A percentile compares a stretch with the other conserved stretches of the same genome.
phyloP scores from a whole-genome alignment of 768 basidiomycete genomes.

The Termitomyces sp. region DNA sequence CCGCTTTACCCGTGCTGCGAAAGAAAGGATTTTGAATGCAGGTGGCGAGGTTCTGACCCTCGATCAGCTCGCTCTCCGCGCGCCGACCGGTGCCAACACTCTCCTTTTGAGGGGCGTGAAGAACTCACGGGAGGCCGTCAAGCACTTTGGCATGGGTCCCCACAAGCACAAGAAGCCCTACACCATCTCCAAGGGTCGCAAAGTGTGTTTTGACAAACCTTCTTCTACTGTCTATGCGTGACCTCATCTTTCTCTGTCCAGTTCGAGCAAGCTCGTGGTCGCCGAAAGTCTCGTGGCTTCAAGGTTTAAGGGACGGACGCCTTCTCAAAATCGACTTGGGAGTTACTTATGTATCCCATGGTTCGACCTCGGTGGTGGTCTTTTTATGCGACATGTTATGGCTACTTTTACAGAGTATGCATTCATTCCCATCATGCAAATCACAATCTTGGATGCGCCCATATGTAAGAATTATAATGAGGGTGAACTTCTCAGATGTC shows the following conservation, averaged over 20 bases:
- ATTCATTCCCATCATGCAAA: slow-evolving; percentile 18
- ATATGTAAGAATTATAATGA: slow-evolving; percentile 4
- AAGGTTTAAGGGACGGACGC: slow-evolving; percentile 69
- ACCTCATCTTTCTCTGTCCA: slow-evolving; percentile 20
- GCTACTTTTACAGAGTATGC: slow-evolving; percentile 23
- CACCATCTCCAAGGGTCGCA: slow-evolving; percentile 94
- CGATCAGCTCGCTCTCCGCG: slow-evolving; percentile 93
- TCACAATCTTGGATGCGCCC: slow-evolving; percentile 4
- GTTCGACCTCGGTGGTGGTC: slow-evolving; percentile 23
- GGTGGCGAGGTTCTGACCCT: slow-evolving; percentile 95
- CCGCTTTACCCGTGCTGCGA: slow-evolving; percentile 88
- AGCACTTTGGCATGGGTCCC: slow-evolving; percentile 98
- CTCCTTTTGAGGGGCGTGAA: slow-evolving; percentile 89
- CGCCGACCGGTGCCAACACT: slow-evolving; percentile 95
- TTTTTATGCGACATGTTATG: slow-evolving; percentile 33
- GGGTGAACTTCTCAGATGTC: background rate
- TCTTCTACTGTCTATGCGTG: background rate
- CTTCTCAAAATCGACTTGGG: slow-evolving; percentile 23
- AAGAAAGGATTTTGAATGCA: slow-evolving; percentile 92
- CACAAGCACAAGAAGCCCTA: slow-evolving; percentile 99
- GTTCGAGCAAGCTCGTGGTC: slow-evolving; percentile 98
- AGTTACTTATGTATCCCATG: slow-evolving; percentile 13
- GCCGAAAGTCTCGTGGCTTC: slow-evolving; percentile 97
- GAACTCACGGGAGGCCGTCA: slow-evolving; percentile 91
- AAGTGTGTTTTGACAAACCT: slow-evolving; percentile 38